phyloP scores from a whole-genome alignment of 2,329 filamentous ascomycete species.

The Ceratocystiopsis sp. region DNA sequence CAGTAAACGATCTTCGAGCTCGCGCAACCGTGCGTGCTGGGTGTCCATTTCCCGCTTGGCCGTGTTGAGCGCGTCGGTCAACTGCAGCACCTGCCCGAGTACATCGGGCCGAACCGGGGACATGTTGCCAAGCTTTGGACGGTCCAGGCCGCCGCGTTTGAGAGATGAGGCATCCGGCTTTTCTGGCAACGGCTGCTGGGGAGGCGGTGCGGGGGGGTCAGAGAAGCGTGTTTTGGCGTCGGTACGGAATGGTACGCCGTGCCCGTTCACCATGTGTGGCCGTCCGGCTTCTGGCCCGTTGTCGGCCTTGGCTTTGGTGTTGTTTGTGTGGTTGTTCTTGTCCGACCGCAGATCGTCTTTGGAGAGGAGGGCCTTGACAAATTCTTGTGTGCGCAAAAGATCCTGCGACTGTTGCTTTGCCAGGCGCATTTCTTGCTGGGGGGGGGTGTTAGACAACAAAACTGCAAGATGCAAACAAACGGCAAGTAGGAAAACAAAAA shows the following conservation, averaged over 20 bases:
- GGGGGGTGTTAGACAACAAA: not conserved
- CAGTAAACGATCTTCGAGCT: conserved; percentile 61
- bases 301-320: conserved; percentile 19
- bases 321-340: conserved; percentile 22
- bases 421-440: conserved; percentile 72
- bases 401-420: conserved; percentile 80
- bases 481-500: not conserved
- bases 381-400: conserved; percentile 64
- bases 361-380: conserved; percentile 59
- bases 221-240: conserved; percentile 77
- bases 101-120: conserved; percentile 45
- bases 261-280: conserved; percentile 24
- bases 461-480: too few relatives aligned
- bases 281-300: conserved; percentile 11
- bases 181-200: conserved; percentile 81
- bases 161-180: conserved; percentile 70
- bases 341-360: conserved; percentile 42
- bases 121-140: conserved; percentile 40
- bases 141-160: conserved; percentile 61
- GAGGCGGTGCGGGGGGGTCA: conserved; percentile 82
- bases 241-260: conserved; percentile 38
- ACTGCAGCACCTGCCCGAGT: conserved; percentile 58
- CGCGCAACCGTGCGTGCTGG: conserved; percentile 64
- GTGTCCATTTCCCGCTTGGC: conserved; percentile 76
- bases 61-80: conserved; percentile 69